Base-by-base conservation (phyloP, 2,329 filamentous ascomycete genomes). In the Plectosphaerella cucumerina region DNA sequence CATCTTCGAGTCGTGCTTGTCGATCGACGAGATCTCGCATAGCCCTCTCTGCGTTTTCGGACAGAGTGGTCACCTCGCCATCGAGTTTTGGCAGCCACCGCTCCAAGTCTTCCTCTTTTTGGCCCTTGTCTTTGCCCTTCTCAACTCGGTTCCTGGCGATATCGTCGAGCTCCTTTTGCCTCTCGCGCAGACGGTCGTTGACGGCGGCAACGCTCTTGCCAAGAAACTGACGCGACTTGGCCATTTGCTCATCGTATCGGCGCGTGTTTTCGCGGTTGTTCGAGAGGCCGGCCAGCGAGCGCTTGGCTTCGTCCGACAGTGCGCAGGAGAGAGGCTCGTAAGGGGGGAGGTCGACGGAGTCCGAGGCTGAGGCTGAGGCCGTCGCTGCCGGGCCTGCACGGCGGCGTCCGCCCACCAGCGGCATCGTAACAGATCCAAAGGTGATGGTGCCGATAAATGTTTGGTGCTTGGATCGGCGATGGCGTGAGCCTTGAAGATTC, bases 1-100 rank as follows among this genome's bases (percentile, higher is more conserved):
- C 70, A 50, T 84, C 79, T 53, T 81, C 72, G 3, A 82, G 62
- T 54, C 74, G 74, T 41, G 69, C 71, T 50, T 68, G 70, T 47
- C 69, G 61, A 57, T 84, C 81, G 23, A 84, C 74, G 11, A 76
- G 62, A 34, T 69, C 60, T 12, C 80, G 73, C 26, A 80, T 62
- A 0, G 73, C 70, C 18, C 62, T 59, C 58, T 84, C 80, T 6
- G 74, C 71, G 4, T 68, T 63, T 9, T 64, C 59, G 2, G 77
- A 80, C 23, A 81, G 53, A 2, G 58, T 55, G 2, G 71, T 66
- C 3, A 78, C 72, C 11, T 69, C 59, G 0, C 56, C 56, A 20
- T 73, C 67, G 3, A 81, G 62, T 3, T 61, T 56, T n/a, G 58
- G 58, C 8, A 75, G 54, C 33, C 75, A 70, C 12, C 61, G 59